Base-by-base conservation (phyloP, 495 filamentous ascomycete species). In the Neurospora cerealis region DNA sequence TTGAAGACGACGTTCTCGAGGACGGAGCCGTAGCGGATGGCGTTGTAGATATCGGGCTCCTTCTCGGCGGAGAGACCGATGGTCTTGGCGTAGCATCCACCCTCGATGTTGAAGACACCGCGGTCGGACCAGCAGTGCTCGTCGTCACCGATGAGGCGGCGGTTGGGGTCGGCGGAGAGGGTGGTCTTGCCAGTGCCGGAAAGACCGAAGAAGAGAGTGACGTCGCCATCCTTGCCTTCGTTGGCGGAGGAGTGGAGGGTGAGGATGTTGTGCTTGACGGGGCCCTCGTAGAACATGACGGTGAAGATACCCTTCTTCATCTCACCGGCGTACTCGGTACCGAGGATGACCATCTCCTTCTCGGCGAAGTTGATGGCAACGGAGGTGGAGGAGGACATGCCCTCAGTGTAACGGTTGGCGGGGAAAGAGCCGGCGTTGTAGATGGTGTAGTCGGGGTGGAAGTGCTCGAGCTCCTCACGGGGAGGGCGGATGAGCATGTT, bases 271-370 rank as follows among this genome's bases (percentile, higher is more conserved):
- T 99, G 96, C 89, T 97, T 98, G 74, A 99, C 92, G 71, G 96
- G 96, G 93, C 98, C 98, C 88, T 99, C 96, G 87, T 98, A 99
- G 89, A 98, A 99, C 78, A 99, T 89, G 74, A 99, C 93, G 70
- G 96, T 99, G 89, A 99, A 98, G 85, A 99, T 88, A 82, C 96
- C 96, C 90, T 98, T 98, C 90, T 98, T 99, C 96, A 99, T 99
- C 89, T 98, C 95, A 79, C 96, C 96, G 74, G 96, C 96, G 81
- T 99, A 99, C 88, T 99, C 96, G 46, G 96, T 98, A 81, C 96
- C 96, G 70, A 99, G 90, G 84, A 99, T 98, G 78, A 99, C 96
- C 96, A 99, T 89, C 75, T 89, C 86, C 75, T 93, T 93, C 77
- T 88, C 82, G 60, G 91, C 91, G 82, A 98, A 96, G 85, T 97